phyloP scores from a whole-genome alignment of 192 early-diverging fungal genomes.

The Backusella australiensis region DNA sequence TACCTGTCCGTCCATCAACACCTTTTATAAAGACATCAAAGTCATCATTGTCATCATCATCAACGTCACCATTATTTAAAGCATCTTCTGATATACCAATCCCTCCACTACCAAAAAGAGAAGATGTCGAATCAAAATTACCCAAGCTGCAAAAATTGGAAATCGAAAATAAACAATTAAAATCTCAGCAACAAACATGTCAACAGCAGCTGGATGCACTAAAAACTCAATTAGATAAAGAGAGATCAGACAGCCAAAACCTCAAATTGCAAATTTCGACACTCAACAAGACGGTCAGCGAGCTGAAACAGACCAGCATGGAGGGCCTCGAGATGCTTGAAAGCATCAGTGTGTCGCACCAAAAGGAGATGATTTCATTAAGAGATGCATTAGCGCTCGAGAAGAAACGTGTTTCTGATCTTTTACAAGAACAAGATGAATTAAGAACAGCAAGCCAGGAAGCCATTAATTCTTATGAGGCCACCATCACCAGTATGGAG shows the following conservation, averaged over 20 bases:
- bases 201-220: background rate
- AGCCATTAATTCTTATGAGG: constrained; percentile 39
- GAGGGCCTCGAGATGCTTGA: constrained; percentile 36
- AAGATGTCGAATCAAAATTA: background rate
- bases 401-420: background rate
- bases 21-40: background rate
- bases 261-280: background rate
- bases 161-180: constrained; percentile 1
- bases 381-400: background rate
- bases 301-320: constrained; percentile 29
- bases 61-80: background rate
- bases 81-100: background rate
- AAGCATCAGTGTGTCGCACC: constrained; percentile 9
- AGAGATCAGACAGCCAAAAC: background rate
- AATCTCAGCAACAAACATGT: background rate
- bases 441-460: constrained; percentile 34
- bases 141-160: background rate
- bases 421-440: constrained; percentile 30
- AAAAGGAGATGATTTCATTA: constrained; percentile 18
- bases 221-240: background rate
- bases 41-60: background rate
- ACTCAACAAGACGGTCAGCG: constrained; percentile 10
- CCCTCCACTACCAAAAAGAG: constrained; percentile 1
- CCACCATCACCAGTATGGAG: constrained; percentile 15
- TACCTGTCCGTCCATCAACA: constrained; percentile 1